These are phyloP conservation scores for Aureobasidium vineae DNA, from an alignment of 2,329 filamentous ascomycete species.

Conservation along the genomic window DNA sequence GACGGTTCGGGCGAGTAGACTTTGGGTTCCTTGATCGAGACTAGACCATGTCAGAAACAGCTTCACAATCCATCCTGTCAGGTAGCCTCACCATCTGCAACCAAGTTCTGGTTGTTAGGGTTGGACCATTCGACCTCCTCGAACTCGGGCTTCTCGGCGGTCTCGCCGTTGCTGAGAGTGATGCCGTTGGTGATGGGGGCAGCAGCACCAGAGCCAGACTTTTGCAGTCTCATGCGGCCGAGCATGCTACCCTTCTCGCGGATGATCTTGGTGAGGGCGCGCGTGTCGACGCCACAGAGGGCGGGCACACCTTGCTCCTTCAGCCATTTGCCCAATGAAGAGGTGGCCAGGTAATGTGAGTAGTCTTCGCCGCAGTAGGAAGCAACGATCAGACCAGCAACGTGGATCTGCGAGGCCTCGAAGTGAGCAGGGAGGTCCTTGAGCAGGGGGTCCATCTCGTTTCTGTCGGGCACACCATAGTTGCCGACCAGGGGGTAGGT, in stretches of 20 bases:
- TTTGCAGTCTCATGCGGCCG: constrained; percentile 79
- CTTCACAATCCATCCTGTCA: constrained; percentile 3
- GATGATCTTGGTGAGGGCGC: constrained; percentile 91
- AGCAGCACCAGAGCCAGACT: constrained; percentile 43
- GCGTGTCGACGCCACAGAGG: constrained; percentile 92
- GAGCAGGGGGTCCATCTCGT: constrained; percentile 79
- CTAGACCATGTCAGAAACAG: constrained; percentile 51
- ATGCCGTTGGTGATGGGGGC: constrained; percentile 46
- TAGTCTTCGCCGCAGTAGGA: constrained; percentile 93
- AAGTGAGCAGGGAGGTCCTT: constrained; percentile 88
- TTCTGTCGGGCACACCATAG: constrained; percentile 90
- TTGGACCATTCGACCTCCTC: constrained; percentile 85
- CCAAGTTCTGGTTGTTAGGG: constrained; percentile 89
- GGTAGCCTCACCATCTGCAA: constrained; percentile 75
- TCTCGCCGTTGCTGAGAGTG: constrained; percentile 38
- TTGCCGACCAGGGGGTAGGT: constrained; percentile 96
- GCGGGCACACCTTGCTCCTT: constrained; percentile 94
- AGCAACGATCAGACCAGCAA: constrained; percentile 85
- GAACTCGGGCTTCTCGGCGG: constrained; percentile 51
- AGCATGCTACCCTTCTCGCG: constrained; percentile 95
- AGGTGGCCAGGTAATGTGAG: constrained; percentile 88
- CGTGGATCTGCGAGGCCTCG: constrained; percentile 88
- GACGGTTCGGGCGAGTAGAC: constrained; percentile 74
- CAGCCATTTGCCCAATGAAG: constrained; percentile 89
- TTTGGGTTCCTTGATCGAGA: constrained; percentile 83